Conservation (phyloP, 169 alveolate species). For the Prorocentrum cordatum region DNA sequence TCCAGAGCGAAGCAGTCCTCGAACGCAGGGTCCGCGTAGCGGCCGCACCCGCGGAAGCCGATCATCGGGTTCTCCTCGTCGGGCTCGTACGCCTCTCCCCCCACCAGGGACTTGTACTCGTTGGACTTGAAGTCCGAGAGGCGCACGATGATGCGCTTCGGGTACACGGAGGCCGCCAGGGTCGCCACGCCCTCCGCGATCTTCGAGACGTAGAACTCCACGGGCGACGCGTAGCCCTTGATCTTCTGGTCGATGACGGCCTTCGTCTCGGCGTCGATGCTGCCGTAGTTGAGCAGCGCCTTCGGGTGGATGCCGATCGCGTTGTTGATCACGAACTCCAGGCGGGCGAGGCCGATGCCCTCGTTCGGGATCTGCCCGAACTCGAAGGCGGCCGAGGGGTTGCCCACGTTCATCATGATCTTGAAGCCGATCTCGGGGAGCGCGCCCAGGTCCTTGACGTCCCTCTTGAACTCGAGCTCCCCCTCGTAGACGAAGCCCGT, state of each 20-base stretch:
- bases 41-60: constrained; percentile 1
- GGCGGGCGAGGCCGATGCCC: background rate
- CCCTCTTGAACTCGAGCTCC: constrained; percentile 36
- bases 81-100: background rate
- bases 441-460: background rate
- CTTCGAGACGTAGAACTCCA: background rate
- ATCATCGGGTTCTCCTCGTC: background rate
- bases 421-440: background rate
- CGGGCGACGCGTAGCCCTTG: background rate
- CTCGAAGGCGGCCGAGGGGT: background rate
- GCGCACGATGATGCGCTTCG: background rate
- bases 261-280: background rate
- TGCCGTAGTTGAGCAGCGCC: background rate
- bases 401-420: background rate
- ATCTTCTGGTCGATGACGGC: background rate
- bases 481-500: constrained; percentile 55
- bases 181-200: background rate
- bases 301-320: background rate
- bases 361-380: background rate
- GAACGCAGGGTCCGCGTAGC: constrained; percentile 41
- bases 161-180: background rate
- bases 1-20: constrained; percentile 69
- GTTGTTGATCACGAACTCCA: background rate
- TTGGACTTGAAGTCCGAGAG: background rate
- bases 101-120: background rate